Percentiles rank a stretch among this genome's conserved stretches.
phyloP scores from a whole-genome alignment of 257 asterid species.

The Schizonepeta tenuifolia region DNA sequence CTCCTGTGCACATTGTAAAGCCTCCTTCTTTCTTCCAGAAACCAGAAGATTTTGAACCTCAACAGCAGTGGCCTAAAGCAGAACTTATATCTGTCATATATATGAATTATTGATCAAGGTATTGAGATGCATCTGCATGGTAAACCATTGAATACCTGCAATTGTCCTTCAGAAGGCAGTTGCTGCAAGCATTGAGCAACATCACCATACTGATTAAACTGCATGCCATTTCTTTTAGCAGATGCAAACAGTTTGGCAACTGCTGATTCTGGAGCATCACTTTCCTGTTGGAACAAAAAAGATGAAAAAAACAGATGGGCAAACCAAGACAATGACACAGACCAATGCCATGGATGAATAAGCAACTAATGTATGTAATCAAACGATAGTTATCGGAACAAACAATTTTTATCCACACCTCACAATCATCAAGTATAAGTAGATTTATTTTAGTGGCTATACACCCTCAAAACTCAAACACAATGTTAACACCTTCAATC shows the following conservation, averaged over 20 bases:
- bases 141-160: constrained; percentile 60
- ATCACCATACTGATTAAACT: constrained; percentile 61
- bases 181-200: constrained; percentile 75
- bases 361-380: constrained; percentile 14
- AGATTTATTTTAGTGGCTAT: constrained; percentile 8
- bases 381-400: neutral
- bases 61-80: constrained; percentile 74
- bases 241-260: constrained; percentile 86
- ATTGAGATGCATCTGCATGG: constrained; percentile 2
- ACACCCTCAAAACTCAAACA: neutral
- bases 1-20: constrained; percentile 89
- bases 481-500: constrained; percentile 9
- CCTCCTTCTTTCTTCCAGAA: constrained; percentile 95
- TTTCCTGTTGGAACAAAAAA: constrained; percentile 58
- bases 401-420: constrained; percentile 36
- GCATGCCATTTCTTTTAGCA: constrained; percentile 58
- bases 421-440: constrained; percentile 8
- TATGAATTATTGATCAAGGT: constrained; percentile 23
- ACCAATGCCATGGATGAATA: neutral
- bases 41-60: constrained; percentile 90
- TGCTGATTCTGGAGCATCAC: constrained; percentile 84
- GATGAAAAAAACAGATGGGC: neutral
- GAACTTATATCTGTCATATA: constrained; percentile 25
- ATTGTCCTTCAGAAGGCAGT: constrained; percentile 83
- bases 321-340: constrained; percentile 26